phyloP scores from a whole-genome alignment of 257 asterid genomes.

The Petunia secreta region DNA sequence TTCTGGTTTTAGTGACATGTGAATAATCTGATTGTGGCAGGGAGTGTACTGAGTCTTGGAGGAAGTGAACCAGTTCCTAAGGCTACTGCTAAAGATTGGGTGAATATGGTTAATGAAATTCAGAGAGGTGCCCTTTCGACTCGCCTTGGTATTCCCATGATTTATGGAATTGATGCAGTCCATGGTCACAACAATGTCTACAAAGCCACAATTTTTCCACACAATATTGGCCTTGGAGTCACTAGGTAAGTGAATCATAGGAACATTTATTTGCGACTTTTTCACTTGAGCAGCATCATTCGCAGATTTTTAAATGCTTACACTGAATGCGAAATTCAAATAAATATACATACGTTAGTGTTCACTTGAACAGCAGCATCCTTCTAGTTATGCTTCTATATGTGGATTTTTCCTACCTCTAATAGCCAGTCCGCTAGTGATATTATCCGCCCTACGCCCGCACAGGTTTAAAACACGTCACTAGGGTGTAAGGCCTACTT shows the following conservation, averaged over 20 bases:
- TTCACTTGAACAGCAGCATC: too few relatives aligned
- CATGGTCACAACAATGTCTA: conserved; percentile 34
- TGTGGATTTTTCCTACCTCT: background rate
- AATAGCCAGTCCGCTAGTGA: too few relatives aligned
- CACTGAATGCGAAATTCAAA: background rate
- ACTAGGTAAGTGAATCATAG: conserved; percentile 12
- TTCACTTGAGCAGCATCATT: background rate
- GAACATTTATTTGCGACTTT: background rate
- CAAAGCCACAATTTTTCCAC: conserved; percentile 36
- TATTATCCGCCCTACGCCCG: too few relatives aligned
- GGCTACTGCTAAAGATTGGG: conserved; percentile 33
- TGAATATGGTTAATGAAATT: conserved; percentile 31
- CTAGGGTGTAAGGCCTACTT: too few relatives aligned
- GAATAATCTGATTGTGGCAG: conserved; percentile 28
- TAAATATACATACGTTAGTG: background rate
- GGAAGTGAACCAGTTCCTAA: conserved; percentile 34
- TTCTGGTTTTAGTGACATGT: conserved; percentile 15
- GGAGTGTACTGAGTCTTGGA: conserved; percentile 40
- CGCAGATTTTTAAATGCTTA: background rate
- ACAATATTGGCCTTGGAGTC: conserved; percentile 39
- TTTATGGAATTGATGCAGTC: conserved; percentile 36
- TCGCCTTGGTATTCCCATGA: conserved; percentile 37
- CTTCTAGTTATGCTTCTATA: background rate
- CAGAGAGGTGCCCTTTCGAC: conserved; percentile 34
- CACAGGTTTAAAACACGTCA: too few relatives aligned